These are phyloP conservation scores for Sporothrix brasiliensis DNA, from an alignment of 2,329 filamentous ascomycete species.

Conservation along the genomic window DNA sequence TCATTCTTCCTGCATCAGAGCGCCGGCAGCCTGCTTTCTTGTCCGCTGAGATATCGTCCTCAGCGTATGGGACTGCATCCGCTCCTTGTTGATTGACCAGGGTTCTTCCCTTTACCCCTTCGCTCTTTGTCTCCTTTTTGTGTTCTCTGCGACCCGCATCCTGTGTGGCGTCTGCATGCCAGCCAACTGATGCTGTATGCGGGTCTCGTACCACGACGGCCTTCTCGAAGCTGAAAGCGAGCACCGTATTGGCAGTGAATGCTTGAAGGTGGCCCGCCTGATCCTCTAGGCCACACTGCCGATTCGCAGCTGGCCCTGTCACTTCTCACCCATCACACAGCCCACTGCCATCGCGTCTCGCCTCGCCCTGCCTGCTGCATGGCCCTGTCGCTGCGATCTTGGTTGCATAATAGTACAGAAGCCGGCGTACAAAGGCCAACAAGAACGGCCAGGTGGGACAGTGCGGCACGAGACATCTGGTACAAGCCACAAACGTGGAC, in stretches of 20 bases:
- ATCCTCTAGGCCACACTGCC: slow-evolving; percentile 9
- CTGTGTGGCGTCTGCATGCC: slow-evolving; percentile 25
- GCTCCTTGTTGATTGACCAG: neutral
- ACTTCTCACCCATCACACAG: slow-evolving; percentile 23
- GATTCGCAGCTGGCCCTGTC: slow-evolving; percentile 9
- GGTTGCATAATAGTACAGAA: slow-evolving; percentile 3
- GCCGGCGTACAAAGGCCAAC: neutral
- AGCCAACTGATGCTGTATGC: slow-evolving; percentile 5
- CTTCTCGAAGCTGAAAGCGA: slow-evolving; percentile 15
- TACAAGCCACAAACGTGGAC: slow-evolving; percentile 19
- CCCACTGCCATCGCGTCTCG: neutral
- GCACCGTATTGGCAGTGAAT: neutral
- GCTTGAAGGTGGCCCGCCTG: neutral
- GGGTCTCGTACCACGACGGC: slow-evolving; percentile 19
- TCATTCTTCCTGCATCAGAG: neutral
- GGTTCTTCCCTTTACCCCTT: neutral
- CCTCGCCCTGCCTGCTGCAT: slow-evolving; percentile 16
- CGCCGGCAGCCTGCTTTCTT: neutral
- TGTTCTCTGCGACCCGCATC: neutral
- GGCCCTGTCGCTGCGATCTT: slow-evolving; percentile 21
- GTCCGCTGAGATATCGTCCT: neutral
- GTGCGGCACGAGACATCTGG: slow-evolving; percentile 13
- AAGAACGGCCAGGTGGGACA: neutral
- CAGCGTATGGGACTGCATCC: neutral
- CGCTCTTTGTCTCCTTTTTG: neutral